Conservation (phyloP, 202 grass and related monocot species). For the Zizania palustris region DNA sequence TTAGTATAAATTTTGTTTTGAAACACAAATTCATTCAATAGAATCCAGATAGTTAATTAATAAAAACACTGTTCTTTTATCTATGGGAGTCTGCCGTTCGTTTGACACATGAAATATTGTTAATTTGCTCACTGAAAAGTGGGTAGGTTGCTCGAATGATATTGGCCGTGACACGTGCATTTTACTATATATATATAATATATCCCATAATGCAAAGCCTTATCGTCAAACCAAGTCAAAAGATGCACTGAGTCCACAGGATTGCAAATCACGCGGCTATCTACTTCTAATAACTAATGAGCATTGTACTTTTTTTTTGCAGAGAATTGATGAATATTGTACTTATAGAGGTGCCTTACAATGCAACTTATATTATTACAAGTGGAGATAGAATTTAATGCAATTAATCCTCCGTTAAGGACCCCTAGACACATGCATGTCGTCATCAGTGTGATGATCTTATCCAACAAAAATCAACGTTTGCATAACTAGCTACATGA, state of each 20-base stretch:
- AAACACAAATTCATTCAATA: too few relatives aligned
- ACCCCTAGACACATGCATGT: background rate
- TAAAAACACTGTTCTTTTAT: background rate
- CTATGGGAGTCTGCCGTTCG: slow-evolving; percentile 4
- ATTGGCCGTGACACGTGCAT: background rate
- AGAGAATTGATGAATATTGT: background rate
- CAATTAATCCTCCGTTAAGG: background rate
- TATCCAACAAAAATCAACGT: background rate
- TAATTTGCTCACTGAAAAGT: background rate
- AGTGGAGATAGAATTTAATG: background rate
- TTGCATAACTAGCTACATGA: background rate
- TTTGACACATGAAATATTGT: background rate
- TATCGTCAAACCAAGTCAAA: slow-evolving; percentile 6
- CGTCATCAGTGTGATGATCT: too few relatives aligned
- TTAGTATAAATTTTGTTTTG: too few relatives aligned
- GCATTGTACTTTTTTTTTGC: background rate
- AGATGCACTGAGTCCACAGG: slow-evolving; percentile 8
- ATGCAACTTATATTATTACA: too few relatives aligned
- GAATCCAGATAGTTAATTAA: background rate
- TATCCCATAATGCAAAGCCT: too few relatives aligned
- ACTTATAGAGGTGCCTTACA: background rate
- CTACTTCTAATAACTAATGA: background rate
- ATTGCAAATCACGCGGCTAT: background rate
- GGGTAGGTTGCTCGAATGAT: background rate
- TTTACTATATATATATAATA: too few relatives aligned